Base-by-base conservation (phyloP, 2,329 filamentous ascomycete species). In the Neocatenulostroma microsporum region DNA sequence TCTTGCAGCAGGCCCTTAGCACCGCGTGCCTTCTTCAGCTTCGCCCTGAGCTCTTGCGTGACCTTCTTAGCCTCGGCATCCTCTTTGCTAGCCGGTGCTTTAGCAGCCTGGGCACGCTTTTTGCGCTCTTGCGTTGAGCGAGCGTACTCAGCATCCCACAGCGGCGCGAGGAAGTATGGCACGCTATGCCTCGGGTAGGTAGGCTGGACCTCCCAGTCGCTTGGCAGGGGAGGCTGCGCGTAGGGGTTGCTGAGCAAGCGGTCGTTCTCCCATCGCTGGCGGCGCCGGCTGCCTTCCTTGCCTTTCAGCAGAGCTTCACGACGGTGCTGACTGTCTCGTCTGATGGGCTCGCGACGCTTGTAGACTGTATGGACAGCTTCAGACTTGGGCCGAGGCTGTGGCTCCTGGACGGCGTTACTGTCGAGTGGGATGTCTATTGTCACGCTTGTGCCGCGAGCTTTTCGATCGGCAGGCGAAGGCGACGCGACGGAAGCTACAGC, bases 201-300 rank as follows among this genome's bases (percentile, higher is more conserved):
- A 2, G 89, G 85, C 28, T 75, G 78, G 31, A 89, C 74, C 51
- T 82, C 74, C 81, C 84, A 95, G 64, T 98, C 91, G 40, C 70
- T 72, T 0, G 87, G 79, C 29, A 82, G 71, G 1, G 91, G 91
- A 1, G 88, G 85, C 49, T 89, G 77, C 13, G 74, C 84, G 62
- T 91, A 82, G 13, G 91, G 91, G 42, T 96, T 91, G 61, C 80
- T 76, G 39, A 94, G 67, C 44, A 96, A 77, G 47, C 78, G 86
- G 63, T 94, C 89, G 62, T 96, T 98, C 68, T 98, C 91, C 87
- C 88, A 96, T 38, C 89, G 74, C 51, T 89, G 80, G 33, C 89
- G 73, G 53, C 89, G 80, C 23, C 89, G 76, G 51, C 78, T 89
- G 21, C 89, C 89, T 61, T 95, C 87, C 50, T 93, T 94, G 39